Evolutionary conservation across 2,329 filamentous ascomycete genomes (phyloP), one percentile per base, ranked within the genome.

Genomic region (Diaporthe citrichinensis): DNA sequence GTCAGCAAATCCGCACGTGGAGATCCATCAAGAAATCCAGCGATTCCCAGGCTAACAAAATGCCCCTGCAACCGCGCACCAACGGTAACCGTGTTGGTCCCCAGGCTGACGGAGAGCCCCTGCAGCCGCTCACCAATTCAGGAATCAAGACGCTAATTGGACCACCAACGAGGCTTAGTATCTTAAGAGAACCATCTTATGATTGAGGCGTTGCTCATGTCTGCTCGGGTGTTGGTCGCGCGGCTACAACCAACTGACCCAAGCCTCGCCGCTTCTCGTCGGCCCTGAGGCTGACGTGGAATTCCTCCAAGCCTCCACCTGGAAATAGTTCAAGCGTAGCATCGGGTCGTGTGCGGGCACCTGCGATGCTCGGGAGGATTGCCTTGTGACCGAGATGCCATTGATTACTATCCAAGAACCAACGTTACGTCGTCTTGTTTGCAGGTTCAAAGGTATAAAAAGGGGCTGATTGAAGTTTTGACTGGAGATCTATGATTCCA

Each of bases 1-100:
- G 61, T 67, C 61, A 67, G 61, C 41, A 49, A 49, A 49, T 14
- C 7, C 12, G 61, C 61, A 67, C 41, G 41, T 49, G 61, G 28
- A n/a, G 61, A n/a, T 49, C 12, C 6, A 34, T 5, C 28, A 8
- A 36, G 41, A 10, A 65, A 65, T 49, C 61, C 28, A 44, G 28
- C 58, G 25, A 39, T 44, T 28, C 59, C 39, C 25, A 44, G 25
- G 51, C 51, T 62, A n/a, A 62, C 59, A 12, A 31, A 28, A 46
- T 23, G 15, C 17, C 39, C n/a, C 36, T 62, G 36, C n/a, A 31
- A 8, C n/a, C 39, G 2, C 15, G 2, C 17, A 23, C 12, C 12
- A 23, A 2, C 9, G n/a, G 8, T 10, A 25, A 9, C 12, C 49
- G 49, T 15, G 25, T 55, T 15, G 25, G 17, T 55, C 7, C 9